These are phyloP conservation scores for Phytophthora uliginosa DNA, from an alignment of 352 stramenopile species.

Conservation along the genomic window DNA sequence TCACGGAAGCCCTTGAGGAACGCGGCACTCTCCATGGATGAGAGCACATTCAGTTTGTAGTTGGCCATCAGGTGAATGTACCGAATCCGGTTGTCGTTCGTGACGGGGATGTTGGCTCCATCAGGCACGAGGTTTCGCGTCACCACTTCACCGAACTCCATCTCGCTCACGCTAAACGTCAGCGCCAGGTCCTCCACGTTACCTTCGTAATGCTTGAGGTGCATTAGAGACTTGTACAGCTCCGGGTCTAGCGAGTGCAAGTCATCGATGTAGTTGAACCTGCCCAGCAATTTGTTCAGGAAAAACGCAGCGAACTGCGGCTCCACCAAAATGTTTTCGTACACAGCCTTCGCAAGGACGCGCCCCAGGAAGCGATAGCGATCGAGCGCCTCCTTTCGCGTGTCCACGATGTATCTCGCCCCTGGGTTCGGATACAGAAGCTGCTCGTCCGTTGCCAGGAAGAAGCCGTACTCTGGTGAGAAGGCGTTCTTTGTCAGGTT, in stretches of 20 bases:
- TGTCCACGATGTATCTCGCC: slow-evolving; percentile 75
- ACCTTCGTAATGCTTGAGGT: slow-evolving; percentile 95
- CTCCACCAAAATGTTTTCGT: slow-evolving; percentile 97
- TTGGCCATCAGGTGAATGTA: slow-evolving; percentile 98
- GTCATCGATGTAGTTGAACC: slow-evolving; percentile 93
- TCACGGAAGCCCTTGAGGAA: slow-evolving; percentile 83
- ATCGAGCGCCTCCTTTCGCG: slow-evolving; percentile 83
- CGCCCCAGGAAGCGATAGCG: slow-evolving; percentile 97
- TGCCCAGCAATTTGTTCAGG: slow-evolving; percentile 95
- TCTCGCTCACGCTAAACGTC: slow-evolving; percentile 93
- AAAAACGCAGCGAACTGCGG: slow-evolving; percentile 98
- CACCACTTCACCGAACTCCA: slow-evolving; percentile 76
- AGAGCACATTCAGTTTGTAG: slow-evolving; percentile 96
- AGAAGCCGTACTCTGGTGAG: slow-evolving; percentile 79
- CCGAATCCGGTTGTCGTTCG: slow-evolving; percentile 94
- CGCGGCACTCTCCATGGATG: slow-evolving; percentile 60
- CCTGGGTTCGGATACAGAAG: slow-evolving; percentile 97
- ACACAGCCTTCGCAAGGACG: slow-evolving; percentile 97
- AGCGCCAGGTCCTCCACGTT: slow-evolving; percentile 94
- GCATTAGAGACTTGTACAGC: slow-evolving; percentile 97
- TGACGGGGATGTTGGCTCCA: slow-evolving; percentile 92
- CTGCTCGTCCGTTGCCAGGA: slow-evolving; percentile 85
- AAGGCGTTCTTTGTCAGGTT: slow-evolving; percentile 93
- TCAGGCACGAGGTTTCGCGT: slow-evolving; percentile 85
- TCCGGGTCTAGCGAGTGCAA: slow-evolving; percentile 95